These are phyloP conservation scores for Saccharomycopsis capsularis DNA, from an alignment of 805 yeast species.

Conservation along the genomic window DNA sequence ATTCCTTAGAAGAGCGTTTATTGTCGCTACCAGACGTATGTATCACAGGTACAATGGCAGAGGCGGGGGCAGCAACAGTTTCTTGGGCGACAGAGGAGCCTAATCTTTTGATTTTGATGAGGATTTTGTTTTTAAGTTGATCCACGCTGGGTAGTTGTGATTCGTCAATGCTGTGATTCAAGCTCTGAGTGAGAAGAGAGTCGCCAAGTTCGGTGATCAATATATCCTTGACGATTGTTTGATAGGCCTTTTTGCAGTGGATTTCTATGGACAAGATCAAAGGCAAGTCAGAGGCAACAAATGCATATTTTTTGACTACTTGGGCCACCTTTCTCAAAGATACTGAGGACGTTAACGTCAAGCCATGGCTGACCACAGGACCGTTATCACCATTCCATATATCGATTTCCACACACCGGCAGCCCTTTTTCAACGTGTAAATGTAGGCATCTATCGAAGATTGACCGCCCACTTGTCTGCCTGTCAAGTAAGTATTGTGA, in stretches of 20 bases:
- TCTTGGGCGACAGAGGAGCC: background rate
- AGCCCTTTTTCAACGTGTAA: slow-evolving; percentile 81
- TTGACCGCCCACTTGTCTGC: slow-evolving; percentile 80
- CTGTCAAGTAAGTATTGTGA: slow-evolving; percentile 86
- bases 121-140: slow-evolving; percentile 59
- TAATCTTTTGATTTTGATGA: slow-evolving; percentile 72
- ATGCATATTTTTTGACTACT: slow-evolving; percentile 77
- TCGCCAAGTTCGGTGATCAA: slow-evolving; percentile 56
- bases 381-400: slow-evolving; percentile 83
- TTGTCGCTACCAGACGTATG: too few species aligned
- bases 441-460: slow-evolving; percentile 89
- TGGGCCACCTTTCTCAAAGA: slow-evolving; percentile 61
- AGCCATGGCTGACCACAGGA: slow-evolving; percentile 89
- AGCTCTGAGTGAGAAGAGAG: slow-evolving; percentile 39
- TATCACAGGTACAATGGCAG: background rate
- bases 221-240: slow-evolving; percentile 46
- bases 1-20: too few species aligned
- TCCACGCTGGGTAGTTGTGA: slow-evolving; percentile 60
- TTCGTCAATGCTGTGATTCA: slow-evolving; percentile 23
- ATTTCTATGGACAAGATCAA: slow-evolving; percentile 80
- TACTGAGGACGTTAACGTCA: slow-evolving; percentile 71
- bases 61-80: background rate
- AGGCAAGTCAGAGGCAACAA: slow-evolving; percentile 82
- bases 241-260: slow-evolving; percentile 66
- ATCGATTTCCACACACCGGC: slow-evolving; percentile 92